Base-by-base conservation (phyloP, 2,329 filamentous ascomycete genomes). In the Colletotrichum chlorophyti region DNA sequence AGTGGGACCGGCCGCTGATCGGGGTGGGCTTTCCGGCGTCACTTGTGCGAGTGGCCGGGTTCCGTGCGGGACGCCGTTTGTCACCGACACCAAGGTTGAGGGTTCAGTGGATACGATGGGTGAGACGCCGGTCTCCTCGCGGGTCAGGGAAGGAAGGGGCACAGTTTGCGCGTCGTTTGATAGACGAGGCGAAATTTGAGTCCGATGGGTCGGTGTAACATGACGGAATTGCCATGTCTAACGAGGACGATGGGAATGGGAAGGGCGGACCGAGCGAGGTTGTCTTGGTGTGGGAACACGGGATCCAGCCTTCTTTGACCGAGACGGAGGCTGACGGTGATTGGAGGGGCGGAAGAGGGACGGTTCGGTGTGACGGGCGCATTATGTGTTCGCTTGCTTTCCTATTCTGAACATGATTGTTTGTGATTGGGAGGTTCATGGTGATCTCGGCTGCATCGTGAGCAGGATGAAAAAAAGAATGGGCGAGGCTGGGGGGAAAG, bases 311-410 rank as follows among this genome's bases (percentile, higher is more conserved):
- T 35, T 37, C 34, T 11, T 19, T 29, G 40, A 29, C 49, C 40
- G 35, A 14, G 21, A 41, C 38, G 38, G 38, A 41, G 38, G 14
- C 5, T 3, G 17, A 34, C 12, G 32, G 23, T 29, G 47, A 21
- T 4, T 19, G n/a, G 48, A 12, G 24, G 12, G 21, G 8, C 8
- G 23, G 11, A 17, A 17, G n/a, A 29, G 43, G n/a, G 17, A 23
- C 15, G 17, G 37, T n/a, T 55, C 55, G 43, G 51, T 59, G 55
- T 59, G 55, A 59, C 51, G 51, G 49, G 31, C 21, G 15, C 38
- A 43, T 49, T 50, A 59, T 43, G 45, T 15, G 53, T 15, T 19
- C n/a, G 55, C 48, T 58, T 54, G 50, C 50, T 40, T 43, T 26
- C 23, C 34, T 19, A 34, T 47, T 14, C 15, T 17, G 14, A 15